Base-by-base conservation (phyloP, 2,329 filamentous ascomycete species). In the Diaporthe velutina region DNA sequence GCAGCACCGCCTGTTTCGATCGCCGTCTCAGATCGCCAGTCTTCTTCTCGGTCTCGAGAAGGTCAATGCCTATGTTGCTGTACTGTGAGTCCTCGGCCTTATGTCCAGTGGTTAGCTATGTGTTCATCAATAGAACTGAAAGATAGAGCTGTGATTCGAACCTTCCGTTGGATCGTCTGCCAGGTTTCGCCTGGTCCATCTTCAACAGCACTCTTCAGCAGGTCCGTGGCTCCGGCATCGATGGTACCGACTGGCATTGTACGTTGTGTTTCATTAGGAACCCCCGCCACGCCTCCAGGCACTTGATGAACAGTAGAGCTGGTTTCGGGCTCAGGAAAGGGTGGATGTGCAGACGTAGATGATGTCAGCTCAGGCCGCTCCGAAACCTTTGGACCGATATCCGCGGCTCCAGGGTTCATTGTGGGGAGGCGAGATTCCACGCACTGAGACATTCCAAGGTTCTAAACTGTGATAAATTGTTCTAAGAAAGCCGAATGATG, bases 41-140 rank as follows among this genome's bases (percentile, higher is more conserved):
- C 4, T n/a, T 45, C 40, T 45, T 45, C 38, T 64, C 60, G 5
- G 30, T 3, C 3, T 30, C 19, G 2, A 64, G 9, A 48, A 64
- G 38, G 30, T 0, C 0, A 9, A 2, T 1, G 15, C 13, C 15
- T 6, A 30, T 2, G 8, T 0, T 3, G 2, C 12, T 15, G 19
- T 7, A 30, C n/a, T 30, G 25, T 12, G 17, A 17, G 15, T 2
- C 15, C 25, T 3, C 1, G 15, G 40, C 58, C 58, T 64, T 57
- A 22, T 22, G 15, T 30, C 17, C 25, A 45, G 17, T 4, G 22
- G 8, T 64, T 12, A 64, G 58, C 8, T 45, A 22, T 30, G 8
- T 45, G 4, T 33, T 30, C 8, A 30, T 30, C 19, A 8, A 13
- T 25, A n/a, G 17, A 17, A 33, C 4, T 33, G 13, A 2, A 15